These are phyloP conservation scores for Selaginella moellendorffii DNA, from an alignment of 75 land plant species.

Conservation along the genomic window DNA sequence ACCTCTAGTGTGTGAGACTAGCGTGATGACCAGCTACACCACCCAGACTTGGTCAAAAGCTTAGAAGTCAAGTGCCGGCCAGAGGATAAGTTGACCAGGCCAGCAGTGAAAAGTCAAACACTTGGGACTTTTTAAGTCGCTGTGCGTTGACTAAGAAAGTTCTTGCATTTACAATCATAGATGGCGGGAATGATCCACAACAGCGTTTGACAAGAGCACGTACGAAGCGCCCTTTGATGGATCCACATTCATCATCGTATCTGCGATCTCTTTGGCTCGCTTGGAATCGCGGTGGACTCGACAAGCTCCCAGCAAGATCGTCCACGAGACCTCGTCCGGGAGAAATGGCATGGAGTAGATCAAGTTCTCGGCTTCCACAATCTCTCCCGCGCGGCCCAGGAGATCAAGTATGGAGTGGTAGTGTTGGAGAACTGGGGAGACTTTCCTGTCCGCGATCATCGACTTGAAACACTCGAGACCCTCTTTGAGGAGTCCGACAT, in stretches of 20 bases:
- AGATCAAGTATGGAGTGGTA: conserved; percentile 26
- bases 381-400: conserved; percentile 21
- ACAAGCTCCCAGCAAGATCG: conserved; percentile 25
- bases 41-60: too few species aligned
- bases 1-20: conserved; percentile 28
- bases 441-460: conserved; percentile 24
- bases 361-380: conserved; percentile 19
- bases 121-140: too few species aligned
- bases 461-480: conserved; percentile 24
- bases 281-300: conserved; percentile 22
- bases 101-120: too few species aligned
- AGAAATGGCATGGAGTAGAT: conserved; percentile 12
- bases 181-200: too few species aligned
- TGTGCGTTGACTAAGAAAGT: too few species aligned
- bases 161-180: too few species aligned
- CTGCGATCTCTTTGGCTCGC: conserved; percentile 22
- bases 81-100: too few species aligned
- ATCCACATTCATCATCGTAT: conserved; percentile 14
- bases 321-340: conserved; percentile 18
- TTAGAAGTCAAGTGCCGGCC: too few species aligned
- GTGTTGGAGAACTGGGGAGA: conserved; percentile 34
- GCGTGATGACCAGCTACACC: conserved; percentile 27
- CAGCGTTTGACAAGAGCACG: conserved; percentile 14
- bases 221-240: conserved; percentile 12
- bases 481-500: conserved; percentile 30